Evolutionary conservation across 192 early-diverging fungal genomes (phyloP).

Genomic region (Dispira simplex): DNA sequence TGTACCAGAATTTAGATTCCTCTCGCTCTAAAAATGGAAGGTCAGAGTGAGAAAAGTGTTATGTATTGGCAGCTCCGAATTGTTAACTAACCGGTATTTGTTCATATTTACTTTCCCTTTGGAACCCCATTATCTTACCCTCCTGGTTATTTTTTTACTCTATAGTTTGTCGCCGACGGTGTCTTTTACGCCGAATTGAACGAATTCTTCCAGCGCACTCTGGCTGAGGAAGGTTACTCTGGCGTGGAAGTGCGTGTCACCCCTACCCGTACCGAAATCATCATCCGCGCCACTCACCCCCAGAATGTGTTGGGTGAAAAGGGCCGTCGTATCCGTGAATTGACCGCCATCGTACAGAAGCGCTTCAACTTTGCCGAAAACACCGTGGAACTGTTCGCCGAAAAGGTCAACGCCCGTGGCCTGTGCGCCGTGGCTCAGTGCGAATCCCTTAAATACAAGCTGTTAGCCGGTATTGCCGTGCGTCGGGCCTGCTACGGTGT

Average conservation of each 20-base stretch:
- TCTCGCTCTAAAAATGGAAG: too few relatives aligned
- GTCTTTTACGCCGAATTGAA: slow-evolving; percentile 99
- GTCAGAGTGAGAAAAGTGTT: too few relatives aligned
- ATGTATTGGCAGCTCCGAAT: too few relatives aligned
- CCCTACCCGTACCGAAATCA: slow-evolving; percentile 97
- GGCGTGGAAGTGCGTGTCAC: slow-evolving; percentile 99
- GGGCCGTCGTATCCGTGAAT: slow-evolving; percentile 96
- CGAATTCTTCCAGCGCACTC: slow-evolving; percentile 96
- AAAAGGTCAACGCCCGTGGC: slow-evolving; percentile 93
- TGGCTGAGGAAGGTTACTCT: slow-evolving; percentile 96
- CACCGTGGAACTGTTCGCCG: slow-evolving; percentile 97
- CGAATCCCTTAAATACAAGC: slow-evolving; percentile 97
- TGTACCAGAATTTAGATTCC: too few relatives aligned
- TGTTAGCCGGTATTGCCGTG: slow-evolving; percentile 91
- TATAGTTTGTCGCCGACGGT: slow-evolving; percentile 98
- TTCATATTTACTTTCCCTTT: not conserved
- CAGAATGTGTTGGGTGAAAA: slow-evolving; percentile 96
- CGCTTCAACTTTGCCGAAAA: slow-evolving; percentile 98
- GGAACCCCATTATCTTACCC: not conserved
- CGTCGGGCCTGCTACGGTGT: slow-evolving; percentile 97
- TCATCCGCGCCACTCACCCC: slow-evolving; percentile 97
- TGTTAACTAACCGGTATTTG: not conserved
- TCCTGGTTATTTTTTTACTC: slow-evolving; percentile 5
- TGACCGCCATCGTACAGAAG: slow-evolving; percentile 97
- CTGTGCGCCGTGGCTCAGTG: slow-evolving; percentile 97